These are phyloP conservation scores for Brassica incana DNA, from an alignment of 345 rosid species.

Conservation along the genomic window DNA sequence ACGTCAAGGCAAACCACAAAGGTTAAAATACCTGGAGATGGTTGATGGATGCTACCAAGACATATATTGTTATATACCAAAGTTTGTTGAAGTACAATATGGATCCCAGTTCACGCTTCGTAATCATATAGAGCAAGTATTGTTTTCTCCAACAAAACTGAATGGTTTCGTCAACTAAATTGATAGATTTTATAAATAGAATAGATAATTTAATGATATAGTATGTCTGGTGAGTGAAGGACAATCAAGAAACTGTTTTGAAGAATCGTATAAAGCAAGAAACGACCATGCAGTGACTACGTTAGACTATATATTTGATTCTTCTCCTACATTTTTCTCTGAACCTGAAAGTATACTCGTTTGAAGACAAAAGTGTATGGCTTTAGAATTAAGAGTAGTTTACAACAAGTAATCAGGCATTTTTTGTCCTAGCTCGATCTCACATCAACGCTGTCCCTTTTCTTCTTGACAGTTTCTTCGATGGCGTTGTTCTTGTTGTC, in stretches of 20 bases:
- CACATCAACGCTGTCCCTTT: conserved; percentile 23
- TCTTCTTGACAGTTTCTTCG: conserved; percentile 46
- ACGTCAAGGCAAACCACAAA: too few relatives aligned
- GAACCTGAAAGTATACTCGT: conserved; percentile 5
- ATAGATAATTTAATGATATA: too few relatives aligned
- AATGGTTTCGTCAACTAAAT: too few relatives aligned
- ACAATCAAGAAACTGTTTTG: background rate
- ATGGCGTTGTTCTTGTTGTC: conserved; percentile 30
- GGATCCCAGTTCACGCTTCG: too few relatives aligned
- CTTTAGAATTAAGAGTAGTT: conserved; percentile 23
- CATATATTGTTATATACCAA: too few relatives aligned
- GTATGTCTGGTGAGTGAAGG: background rate
- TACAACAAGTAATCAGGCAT: conserved; percentile 15
- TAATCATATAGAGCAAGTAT: too few relatives aligned
- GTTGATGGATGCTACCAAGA: too few relatives aligned
- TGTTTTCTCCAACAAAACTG: too few relatives aligned
- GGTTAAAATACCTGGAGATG: too few relatives aligned
- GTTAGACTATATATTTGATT: background rate
- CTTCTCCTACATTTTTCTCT: background rate
- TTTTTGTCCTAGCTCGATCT: conserved; percentile 33
- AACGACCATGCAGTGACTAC: background rate
- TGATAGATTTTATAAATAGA: too few relatives aligned
- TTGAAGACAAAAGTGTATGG: conserved; percentile 23
- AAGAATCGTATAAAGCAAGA: background rate
- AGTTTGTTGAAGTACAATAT: too few relatives aligned